phyloP scores from a whole-genome alignment of 2,329 filamentous ascomycete genomes.

The Microsporum ferrugineum region DNA sequence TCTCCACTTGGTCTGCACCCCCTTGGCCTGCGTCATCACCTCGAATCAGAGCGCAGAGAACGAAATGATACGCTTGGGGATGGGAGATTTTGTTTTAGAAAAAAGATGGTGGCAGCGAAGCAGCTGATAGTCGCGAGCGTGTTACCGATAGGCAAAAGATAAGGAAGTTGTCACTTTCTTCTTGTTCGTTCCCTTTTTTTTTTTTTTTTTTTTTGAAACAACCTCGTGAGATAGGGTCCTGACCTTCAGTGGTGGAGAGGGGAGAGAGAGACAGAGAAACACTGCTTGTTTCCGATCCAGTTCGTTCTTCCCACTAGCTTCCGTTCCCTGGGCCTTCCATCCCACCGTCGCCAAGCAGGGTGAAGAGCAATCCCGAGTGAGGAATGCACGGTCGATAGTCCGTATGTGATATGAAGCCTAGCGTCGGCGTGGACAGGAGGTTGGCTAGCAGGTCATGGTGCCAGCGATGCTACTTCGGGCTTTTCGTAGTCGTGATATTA shows the following conservation, averaged over 20 bases:
- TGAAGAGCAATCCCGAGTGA: not conserved
- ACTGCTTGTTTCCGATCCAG: not conserved
- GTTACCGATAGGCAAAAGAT: not conserved
- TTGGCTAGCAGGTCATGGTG: not conserved
- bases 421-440: constrained; percentile 1
- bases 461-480: not conserved
- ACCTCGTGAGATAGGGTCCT: not conserved
- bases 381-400: not conserved
- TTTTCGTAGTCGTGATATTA: not conserved
- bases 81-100: not conserved
- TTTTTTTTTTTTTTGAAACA: not conserved
- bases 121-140: not conserved
- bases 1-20: not conserved
- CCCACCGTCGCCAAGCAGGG: not conserved
- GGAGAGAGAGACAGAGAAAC: too few species aligned
- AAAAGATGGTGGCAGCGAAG: not conserved
- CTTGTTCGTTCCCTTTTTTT: not conserved
- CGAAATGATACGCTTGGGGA: not conserved
- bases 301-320: not conserved
- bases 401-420: not conserved
- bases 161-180: not conserved
- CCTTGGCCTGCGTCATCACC: constrained; percentile 4
- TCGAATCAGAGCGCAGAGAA: not conserved
- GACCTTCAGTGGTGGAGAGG: too few species aligned
- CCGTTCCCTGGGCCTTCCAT: not conserved